Percentiles rank a stretch among this genome's conserved stretches.
Evolutionary conservation across 768 basidiomycete species (phyloP).

Genomic region (Calocybe indica): DNA sequence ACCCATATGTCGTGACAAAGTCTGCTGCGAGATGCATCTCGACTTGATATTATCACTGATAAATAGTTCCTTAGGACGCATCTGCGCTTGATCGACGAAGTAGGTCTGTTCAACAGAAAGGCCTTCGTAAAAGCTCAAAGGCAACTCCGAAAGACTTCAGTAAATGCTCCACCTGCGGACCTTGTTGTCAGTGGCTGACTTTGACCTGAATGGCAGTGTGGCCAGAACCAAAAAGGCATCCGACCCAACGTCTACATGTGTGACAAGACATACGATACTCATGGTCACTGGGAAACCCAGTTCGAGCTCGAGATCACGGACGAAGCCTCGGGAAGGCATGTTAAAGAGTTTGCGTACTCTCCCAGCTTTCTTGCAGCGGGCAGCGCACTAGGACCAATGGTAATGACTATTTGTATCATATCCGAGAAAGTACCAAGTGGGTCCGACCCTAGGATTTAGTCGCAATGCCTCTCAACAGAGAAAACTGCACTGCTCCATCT

Average conservation of each 20-base stretch:
- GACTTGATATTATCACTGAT: background rate
- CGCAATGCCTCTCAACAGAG: constrained; percentile 24
- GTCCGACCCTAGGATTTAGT: constrained; percentile 21
- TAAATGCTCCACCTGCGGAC: constrained; percentile 4
- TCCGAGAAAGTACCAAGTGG: background rate
- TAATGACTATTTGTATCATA: background rate
- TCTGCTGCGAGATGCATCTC: constrained; percentile 3
- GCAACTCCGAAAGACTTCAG: constrained; percentile 14
- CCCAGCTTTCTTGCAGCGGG: constrained; percentile 12
- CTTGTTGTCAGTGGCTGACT: background rate
- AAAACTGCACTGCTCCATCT: constrained; percentile 13
- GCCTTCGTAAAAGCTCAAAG: constrained; percentile 21
- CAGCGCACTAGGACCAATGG: constrained; percentile 22
- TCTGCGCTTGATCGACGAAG: constrained; percentile 26
- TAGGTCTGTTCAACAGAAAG: constrained; percentile 18
- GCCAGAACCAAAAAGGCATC: constrained; percentile 4
- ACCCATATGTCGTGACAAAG: constrained; percentile 32
- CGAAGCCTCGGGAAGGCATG: constrained; percentile 1
- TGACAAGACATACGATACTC: constrained; percentile 14
- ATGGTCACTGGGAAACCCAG: constrained; percentile 18
- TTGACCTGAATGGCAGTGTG: constrained; percentile 13
- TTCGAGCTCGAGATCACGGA: constrained; percentile 5
- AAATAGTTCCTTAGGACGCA: constrained; percentile 20
- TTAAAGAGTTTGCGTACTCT: constrained; percentile 10
- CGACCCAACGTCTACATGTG: constrained; percentile 12